Evolutionary conservation across 2,329 filamentous ascomycete genomes (phyloP), one percentile per base, ranked within the genome.

Genomic region (Talaromyces islandicus): DNA sequence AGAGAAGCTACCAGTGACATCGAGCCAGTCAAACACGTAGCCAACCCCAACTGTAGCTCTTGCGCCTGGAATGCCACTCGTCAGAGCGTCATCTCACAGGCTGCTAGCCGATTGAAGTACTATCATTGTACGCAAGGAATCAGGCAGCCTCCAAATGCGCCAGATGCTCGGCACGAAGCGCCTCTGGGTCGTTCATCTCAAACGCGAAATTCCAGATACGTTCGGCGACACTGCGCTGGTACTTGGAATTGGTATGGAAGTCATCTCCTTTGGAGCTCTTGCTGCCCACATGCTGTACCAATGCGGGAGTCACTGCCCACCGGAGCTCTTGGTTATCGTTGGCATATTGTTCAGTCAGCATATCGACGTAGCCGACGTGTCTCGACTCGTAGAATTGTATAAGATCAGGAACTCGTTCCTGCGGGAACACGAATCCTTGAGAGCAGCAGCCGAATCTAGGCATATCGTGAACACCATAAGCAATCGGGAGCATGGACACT

Each of bases 231-330:
- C 35, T 58, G 11, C 55, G 21, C 25, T 57, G 55, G n/a, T 32
- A 57, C n/a, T 19, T 53, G 11, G 55, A 32, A 12, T 51, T 52
- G 10, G 59, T 56, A 14, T 41, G 53, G 9, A 29, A 57, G 9
- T 50, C 57, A 10, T 41, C 50, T 17, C 32, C 66, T 62, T 77
- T 77, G 6, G 70, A 73, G 56, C 73, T 79, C 63, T 69, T 73
- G 35, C 71, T 62, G 4, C 78, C 77, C 19, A 80, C 66, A 64
- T 81, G 78, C 65, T 80, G 78, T 29, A 81, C 62, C 2, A 80
- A 65, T 52, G 71, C 74, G 1, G 78, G 78, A 6, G 71, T 75
- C 21, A 79, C 55, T 46, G 76, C 77, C 68, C 73, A 80, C 19
- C 78, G 69, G 43, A 74, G 61, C 60, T 76, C 68, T 2, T 67